Conservation (phyloP, 768 basidiomycete species). For the Lyophyllum semitale region DNA sequence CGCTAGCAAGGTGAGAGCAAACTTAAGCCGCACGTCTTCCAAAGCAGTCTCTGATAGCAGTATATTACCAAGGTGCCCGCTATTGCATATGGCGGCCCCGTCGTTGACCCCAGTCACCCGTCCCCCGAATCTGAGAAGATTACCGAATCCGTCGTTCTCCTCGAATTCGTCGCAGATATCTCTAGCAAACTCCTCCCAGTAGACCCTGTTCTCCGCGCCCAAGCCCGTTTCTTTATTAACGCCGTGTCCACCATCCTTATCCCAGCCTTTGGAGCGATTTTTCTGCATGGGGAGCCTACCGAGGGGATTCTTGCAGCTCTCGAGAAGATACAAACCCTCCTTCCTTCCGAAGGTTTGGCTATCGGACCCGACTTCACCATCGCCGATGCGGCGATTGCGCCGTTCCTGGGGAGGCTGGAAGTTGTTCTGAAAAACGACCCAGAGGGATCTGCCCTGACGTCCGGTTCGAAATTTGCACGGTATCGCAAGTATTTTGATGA, state of each 20-base stretch:
- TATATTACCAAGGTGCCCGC: constrained; percentile 51
- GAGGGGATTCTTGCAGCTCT: constrained; percentile 43
- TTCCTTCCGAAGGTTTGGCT: constrained; percentile 50
- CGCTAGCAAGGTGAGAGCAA: constrained; percentile 58
- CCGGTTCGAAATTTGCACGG: constrained; percentile 48
- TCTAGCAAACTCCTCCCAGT: constrained; percentile 54
- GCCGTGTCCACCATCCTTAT: constrained; percentile 47
- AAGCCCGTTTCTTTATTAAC: constrained; percentile 66
- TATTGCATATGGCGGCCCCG: constrained; percentile 62
- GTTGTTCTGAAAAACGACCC: constrained; percentile 48
- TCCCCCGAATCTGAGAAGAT: constrained; percentile 62
- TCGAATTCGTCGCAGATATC: constrained; percentile 69
- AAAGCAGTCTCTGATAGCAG: not conserved
- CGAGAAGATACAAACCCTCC: constrained; percentile 48
- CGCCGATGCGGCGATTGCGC: constrained; percentile 62
- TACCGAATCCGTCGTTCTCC: constrained; percentile 64
- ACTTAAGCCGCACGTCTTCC: too few species aligned
- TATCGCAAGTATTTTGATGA: constrained; percentile 49
- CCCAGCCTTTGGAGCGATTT: constrained; percentile 37
- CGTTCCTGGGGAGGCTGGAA: constrained; percentile 60
- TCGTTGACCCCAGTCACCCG: constrained; percentile 53
- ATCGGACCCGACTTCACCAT: constrained; percentile 52
- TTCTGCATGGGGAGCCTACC: constrained; percentile 39
- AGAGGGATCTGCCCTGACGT: constrained; percentile 48
- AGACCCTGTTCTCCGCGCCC: constrained; percentile 58